Conservation (phyloP, 2,329 filamentous ascomycete species). For the Calonectria crousiana region DNA sequence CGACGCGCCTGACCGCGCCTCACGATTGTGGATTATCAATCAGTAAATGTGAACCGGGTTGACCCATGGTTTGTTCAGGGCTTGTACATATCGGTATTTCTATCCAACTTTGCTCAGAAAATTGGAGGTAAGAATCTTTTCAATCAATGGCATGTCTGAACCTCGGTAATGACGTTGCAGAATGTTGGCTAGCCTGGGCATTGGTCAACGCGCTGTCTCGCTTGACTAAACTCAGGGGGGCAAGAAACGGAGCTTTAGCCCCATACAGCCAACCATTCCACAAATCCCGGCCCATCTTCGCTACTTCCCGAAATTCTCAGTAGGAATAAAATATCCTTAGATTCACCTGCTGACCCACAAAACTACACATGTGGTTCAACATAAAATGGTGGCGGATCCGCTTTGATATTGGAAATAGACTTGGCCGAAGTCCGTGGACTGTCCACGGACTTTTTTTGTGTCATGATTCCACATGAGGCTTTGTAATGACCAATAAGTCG, state of each 20-base stretch:
- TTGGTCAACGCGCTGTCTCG: background rate
- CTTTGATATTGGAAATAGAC: background rate
- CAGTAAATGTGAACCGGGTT: background rate
- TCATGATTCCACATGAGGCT: background rate
- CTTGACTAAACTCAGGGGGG: background rate
- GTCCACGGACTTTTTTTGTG: background rate
- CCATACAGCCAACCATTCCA: background rate
- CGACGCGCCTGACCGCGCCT: no score
- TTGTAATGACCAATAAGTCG: background rate
- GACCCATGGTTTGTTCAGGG: background rate
- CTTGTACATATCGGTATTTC: no score
- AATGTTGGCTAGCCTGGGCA: background rate
- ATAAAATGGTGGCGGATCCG: background rate
- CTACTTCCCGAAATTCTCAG: background rate
- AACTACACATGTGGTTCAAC: background rate
- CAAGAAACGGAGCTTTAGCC: background rate
- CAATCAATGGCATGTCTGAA: background rate
- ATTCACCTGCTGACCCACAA: background rate
- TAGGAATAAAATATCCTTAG: background rate
- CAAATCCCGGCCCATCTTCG: background rate
- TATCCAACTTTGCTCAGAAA: background rate
- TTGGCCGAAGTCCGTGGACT: background rate
- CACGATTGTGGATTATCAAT: background rate
- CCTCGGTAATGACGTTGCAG: background rate
- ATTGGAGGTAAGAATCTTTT: background rate